A percentile compares a stretch with the other conserved stretches of the same genome.
Evolutionary conservation across 1,139 yeast genomes (phyloP).

Genomic region (Eremothecium sinecaudum): DNA sequence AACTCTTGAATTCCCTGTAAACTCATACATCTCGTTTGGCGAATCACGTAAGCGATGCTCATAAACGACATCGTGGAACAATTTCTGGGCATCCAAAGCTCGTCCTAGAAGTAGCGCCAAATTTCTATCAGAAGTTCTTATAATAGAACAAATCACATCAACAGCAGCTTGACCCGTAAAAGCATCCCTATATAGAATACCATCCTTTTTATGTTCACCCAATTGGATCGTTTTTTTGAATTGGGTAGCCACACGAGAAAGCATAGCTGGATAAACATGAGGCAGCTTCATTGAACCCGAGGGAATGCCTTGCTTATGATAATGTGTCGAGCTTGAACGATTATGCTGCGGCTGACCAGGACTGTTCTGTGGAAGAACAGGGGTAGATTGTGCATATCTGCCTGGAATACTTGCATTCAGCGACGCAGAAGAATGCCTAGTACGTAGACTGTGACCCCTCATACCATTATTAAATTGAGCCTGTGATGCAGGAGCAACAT

Average conservation of each 20-base stretch:
- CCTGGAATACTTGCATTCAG: constrained; percentile 14
- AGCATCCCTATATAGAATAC: constrained; percentile 88
- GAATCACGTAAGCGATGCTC: constrained; percentile 89
- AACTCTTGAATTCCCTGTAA: constrained; percentile 44
- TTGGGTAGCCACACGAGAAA: constrained; percentile 74
- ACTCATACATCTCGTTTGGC: constrained; percentile 77
- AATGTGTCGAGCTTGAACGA: constrained; percentile 15
- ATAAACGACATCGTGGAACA: constrained; percentile 92
- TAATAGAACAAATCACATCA: constrained; percentile 72
- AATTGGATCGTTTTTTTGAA: constrained; percentile 64
- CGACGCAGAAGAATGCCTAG: constrained; percentile 33
- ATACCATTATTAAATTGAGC: neutral
- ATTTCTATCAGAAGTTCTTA: constrained; percentile 84
- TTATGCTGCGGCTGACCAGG: constrained; percentile 16
- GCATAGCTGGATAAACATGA: constrained; percentile 68
- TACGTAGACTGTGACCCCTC: constrained; percentile 30
- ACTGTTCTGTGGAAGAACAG: constrained; percentile 7
- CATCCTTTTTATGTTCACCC: constrained; percentile 82
- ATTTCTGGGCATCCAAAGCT: constrained; percentile 87
- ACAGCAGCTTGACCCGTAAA: constrained; percentile 94
- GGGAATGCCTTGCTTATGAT: constrained; percentile 23
- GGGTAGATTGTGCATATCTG: constrained; percentile 28
- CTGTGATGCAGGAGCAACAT: neutral
- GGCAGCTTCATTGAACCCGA: constrained; percentile 24
- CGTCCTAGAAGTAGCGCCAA: constrained; percentile 83